Evolutionary conservation across 1,284 basidiomycete genomes (phyloP).

Genomic region (Papiliotrema terrestris): DNA sequence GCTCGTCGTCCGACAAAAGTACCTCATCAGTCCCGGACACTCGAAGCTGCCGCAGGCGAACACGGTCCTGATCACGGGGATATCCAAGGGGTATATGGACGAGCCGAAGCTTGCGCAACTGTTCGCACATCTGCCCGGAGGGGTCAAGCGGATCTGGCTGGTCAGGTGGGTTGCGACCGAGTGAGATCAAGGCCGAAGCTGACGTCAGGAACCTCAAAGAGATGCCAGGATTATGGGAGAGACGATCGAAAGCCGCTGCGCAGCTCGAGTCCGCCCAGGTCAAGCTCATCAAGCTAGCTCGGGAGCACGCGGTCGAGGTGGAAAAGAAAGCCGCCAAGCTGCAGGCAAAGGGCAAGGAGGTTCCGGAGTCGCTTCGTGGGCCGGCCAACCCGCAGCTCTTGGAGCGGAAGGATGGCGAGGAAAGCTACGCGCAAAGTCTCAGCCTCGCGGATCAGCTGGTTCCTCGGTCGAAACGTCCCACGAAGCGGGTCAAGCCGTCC

Average conservation of each 20-base stretch:
- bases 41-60: slow-evolving; percentile 65
- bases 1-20: slow-evolving; percentile 64
- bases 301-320: slow-evolving; percentile 38
- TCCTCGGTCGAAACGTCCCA: slow-evolving; percentile 68
- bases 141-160: slow-evolving; percentile 73
- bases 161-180: slow-evolving; percentile 54
- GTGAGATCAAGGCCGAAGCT: no score
- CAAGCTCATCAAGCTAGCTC: slow-evolving; percentile 57
- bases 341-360: slow-evolving; percentile 35
- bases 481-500: slow-evolving; percentile 64
- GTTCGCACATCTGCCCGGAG: slow-evolving; percentile 68
- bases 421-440: slow-evolving; percentile 10
- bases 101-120: slow-evolving; percentile 62
- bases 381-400: slow-evolving; percentile 36
- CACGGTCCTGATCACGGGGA: slow-evolving; percentile 71
- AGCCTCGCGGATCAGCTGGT: slow-evolving; percentile 58
- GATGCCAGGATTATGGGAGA: slow-evolving; percentile 62
- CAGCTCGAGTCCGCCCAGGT: slow-evolving; percentile 66
- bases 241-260: slow-evolving; percentile 57
- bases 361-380: slow-evolving; percentile 31
- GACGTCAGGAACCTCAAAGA: slow-evolving; percentile 54
- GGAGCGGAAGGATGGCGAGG: slow-evolving; percentile 4
- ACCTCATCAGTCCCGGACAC: slow-evolving; percentile 63
- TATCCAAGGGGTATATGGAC: slow-evolving; percentile 62
- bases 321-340: slow-evolving; percentile 29